Conservation (phyloP, 148 eudicot genomes). For the Diospyros kaki region DNA sequence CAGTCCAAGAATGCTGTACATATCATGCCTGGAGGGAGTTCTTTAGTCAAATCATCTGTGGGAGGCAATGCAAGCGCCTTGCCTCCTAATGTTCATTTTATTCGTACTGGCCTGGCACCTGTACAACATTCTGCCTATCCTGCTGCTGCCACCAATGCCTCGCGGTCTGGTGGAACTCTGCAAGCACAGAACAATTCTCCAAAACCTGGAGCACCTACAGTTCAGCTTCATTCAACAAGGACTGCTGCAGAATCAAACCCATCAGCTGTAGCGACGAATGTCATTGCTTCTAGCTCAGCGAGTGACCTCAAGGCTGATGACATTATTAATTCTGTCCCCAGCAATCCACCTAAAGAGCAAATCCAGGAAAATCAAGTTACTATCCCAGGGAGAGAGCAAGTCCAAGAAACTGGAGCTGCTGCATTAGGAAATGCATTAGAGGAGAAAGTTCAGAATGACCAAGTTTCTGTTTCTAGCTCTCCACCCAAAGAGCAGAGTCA, state of each 20-base stretch:
- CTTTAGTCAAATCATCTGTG: constrained; percentile 34
- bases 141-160: constrained; percentile 20
- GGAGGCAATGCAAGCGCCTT: constrained; percentile 26
- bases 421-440: constrained; percentile 11
- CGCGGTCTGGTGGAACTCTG: constrained; percentile 29
- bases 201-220: constrained; percentile 27
- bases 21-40: constrained; percentile 41
- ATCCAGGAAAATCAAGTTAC: constrained; percentile 16
- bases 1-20: constrained; percentile 60
- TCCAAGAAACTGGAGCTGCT: constrained; percentile 13
- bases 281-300: constrained; percentile 11
- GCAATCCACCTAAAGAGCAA: constrained; percentile 9
- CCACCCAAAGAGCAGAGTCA: constrained; percentile 13
- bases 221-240: constrained; percentile 18
- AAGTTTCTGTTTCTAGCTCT: constrained; percentile 18
- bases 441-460: constrained; percentile 12
- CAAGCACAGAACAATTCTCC: constrained; percentile 30
- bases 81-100: constrained; percentile 62
- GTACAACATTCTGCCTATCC: constrained; percentile 24
- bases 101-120: constrained; percentile 44
- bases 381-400: constrained; percentile 20
- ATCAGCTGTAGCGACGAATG: constrained; percentile 2
- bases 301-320: constrained; percentile 10
- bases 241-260: constrained; percentile 10
- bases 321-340: constrained; percentile 9